Evolutionary conservation across 2,329 filamentous ascomycete species (phyloP), one percentile per base, ranked within the genome.

Genomic region (Eutypella sp.): DNA sequence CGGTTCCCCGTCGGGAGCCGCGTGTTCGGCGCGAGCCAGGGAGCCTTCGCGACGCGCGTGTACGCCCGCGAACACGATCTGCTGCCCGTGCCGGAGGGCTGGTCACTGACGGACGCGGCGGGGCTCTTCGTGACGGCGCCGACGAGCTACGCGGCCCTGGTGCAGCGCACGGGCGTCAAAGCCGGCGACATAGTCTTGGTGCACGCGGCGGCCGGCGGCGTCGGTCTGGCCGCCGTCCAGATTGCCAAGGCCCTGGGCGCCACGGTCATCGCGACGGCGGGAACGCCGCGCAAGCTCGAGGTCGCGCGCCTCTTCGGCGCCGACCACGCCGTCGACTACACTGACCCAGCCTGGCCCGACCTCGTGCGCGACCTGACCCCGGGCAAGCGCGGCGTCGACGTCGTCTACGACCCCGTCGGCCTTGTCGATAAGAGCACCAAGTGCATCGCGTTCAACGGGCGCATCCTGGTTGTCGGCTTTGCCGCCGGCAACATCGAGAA

Each of bases 381-480:
- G 0, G 80, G 82, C 51, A 79, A 79, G 1, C 67, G 72, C 38
- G 81, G 90, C 10, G 91, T 96, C 16, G 91, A 97, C 67, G 89
- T 97, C 42, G 91, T 97, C 19, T 97, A 89, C 70, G 92, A 97
- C 65, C 90, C 92, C 11, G 92, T 97, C 1, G 92, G 92, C 1
- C 71, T 96, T 63, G 88, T 96, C 41, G 89, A 95, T 54, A 78
- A 82, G 62, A 89, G 84, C 56, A 87, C 91, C 56, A 96, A 95
- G 69, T 96, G 92, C 70, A 88, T 86, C 3, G 87, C 89, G 3
- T 97, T 90, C 91, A 96, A 96, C 65, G 92, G 88, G 1, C 79
- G 91, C 11, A 76, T 97, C 45, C 70, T 96, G 37, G 82, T 97
- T 5, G 84, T 97, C 55, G 92, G 92, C 0, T 97, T 96, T 62